Evolutionary conservation across 2,329 filamentous ascomycete genomes (phyloP), one percentile per base, ranked within the genome.

Genomic region (Shiraia bambusicola): DNA sequence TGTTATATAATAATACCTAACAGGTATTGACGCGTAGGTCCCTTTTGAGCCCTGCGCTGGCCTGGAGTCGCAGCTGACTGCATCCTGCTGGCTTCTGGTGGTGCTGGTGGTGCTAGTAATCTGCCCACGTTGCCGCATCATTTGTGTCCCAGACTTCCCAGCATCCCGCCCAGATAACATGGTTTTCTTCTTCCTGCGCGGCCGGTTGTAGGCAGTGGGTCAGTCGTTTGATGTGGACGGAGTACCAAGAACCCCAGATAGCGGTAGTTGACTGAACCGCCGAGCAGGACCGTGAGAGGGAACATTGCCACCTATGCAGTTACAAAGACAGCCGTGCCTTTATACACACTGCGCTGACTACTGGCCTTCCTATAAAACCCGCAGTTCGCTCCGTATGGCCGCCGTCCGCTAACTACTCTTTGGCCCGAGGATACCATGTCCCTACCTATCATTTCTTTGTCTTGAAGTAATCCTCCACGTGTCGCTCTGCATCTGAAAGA

Each of bases 341-440:
- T 60, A 61, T 61, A 54, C 46, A 40, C 25, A 33, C 45, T 47
- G 43, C 45, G 33, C 47, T 34, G 38, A 39, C 45, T 42, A 42
- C 45, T 45, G 32, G 37, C 22, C 40, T 45, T 54, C 56, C 56
- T 61, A 58, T 40, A 52, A 56, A 41, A 56, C 58, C 58, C 56
- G 56, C 46, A 46, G 24, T 16, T 39, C 37, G 37, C 44, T 54
- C 56, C 56, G 54, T 54, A 52, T n/a, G n/a, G n/a, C 47, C 34
- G 47, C 56, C 55, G 56, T 49, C 17, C 49, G 43, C 36, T n/a
- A n/a, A n/a, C n/a, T 31, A 45, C 28, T 34, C 37, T 43, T 41
- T 37, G 31, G 51, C 52, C 58, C 58, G 58, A 59, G 58, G 56
- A 54, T 50, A n/a, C n/a, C n/a, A n/a, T n/a, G n/a, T n/a, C n/a